A percentile compares a stretch with the other conserved stretches of the same genome.
Conservation (phyloP, 371 early-diverging fungal genomes). For the Saksenaea vasiformis region DNA sequence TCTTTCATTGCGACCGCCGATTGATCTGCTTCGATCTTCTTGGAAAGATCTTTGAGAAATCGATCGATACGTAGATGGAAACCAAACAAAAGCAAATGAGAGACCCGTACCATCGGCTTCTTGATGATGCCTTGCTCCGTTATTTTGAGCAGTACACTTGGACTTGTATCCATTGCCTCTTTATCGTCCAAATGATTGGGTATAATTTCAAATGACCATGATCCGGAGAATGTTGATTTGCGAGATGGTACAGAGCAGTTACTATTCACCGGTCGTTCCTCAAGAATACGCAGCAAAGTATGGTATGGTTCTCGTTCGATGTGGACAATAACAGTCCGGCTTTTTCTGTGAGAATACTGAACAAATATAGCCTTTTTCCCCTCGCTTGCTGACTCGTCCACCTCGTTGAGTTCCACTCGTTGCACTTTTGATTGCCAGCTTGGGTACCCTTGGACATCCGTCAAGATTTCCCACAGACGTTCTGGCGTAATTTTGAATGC, state of each 20-base stretch:
- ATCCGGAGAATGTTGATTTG: conserved; percentile 31
- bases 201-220: conserved; percentile 31
- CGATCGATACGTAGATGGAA: conserved; percentile 44
- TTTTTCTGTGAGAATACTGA: conserved; percentile 32
- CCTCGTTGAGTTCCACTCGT: conserved; percentile 9
- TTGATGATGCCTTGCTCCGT: conserved; percentile 50
- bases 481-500: conserved; percentile 25
- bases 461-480: conserved; percentile 39
- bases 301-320: conserved; percentile 32
- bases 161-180: conserved; percentile 6
- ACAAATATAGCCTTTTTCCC: conserved; percentile 24
- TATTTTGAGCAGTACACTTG: conserved; percentile 26
- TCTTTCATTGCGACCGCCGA: neutral
- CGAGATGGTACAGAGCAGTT: conserved; percentile 1
- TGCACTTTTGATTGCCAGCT: conserved; percentile 39
- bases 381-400: conserved; percentile 21
- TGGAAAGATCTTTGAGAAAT: conserved; percentile 40
- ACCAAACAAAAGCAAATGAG: conserved; percentile 40
- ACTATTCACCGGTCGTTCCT: conserved; percentile 21
- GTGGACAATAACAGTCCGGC: conserved; percentile 32
- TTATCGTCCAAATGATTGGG: conserved; percentile 15
- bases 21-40: conserved; percentile 23
- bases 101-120: conserved; percentile 41
- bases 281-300: conserved; percentile 40
- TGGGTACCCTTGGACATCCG: conserved; percentile 37